A percentile compares a stretch with the other conserved stretches of the same genome.
Evolutionary conservation across 1,284 basidiomycete species (phyloP).

Genomic region (Irpex sp.): DNA sequence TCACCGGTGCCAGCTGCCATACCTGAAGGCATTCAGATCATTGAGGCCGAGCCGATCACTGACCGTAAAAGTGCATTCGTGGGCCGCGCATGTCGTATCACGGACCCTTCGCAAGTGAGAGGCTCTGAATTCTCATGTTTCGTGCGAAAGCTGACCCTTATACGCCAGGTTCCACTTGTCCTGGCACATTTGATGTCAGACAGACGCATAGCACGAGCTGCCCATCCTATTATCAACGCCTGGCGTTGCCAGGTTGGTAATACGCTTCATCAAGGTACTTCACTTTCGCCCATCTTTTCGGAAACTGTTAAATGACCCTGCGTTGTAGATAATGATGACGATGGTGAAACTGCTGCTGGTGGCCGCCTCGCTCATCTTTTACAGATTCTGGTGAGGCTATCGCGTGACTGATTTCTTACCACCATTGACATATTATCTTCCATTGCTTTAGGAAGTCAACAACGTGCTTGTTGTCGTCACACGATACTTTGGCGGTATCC

Average conservation of each 20-base stretch:
- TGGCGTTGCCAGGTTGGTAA: conserved; percentile 75
- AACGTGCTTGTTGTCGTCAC: conserved; percentile 85
- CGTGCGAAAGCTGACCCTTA: neutral
- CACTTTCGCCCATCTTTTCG: neutral
- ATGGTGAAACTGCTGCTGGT: conserved; percentile 90
- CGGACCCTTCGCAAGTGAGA: conserved; percentile 71
- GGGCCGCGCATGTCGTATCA: conserved; percentile 78
- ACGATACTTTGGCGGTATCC: conserved; percentile 78
- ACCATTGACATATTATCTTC: neutral
- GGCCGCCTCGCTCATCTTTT: conserved; percentile 83
- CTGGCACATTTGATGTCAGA: conserved; percentile 74
- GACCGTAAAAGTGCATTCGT: conserved; percentile 85
- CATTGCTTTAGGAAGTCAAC: conserved; percentile 54
- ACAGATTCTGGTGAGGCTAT: conserved; percentile 70
- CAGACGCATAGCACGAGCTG: conserved; percentile 69
- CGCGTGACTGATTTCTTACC: neutral
- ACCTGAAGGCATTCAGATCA: conserved; percentile 60
- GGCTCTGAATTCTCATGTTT: neutral
- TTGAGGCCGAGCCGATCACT: conserved; percentile 71
- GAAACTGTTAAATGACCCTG: neutral
- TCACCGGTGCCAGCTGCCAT: conserved; percentile 30
- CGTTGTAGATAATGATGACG: conserved; percentile 83
- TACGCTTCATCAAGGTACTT: conserved; percentile 69
- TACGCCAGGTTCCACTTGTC: conserved; percentile 69
- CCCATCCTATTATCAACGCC: conserved; percentile 88